Percentiles rank a stretch among this genome's conserved stretches.
Evolutionary conservation across 306 rosid species (phyloP).

Genomic region (Elaeagnus macrophylla): DNA sequence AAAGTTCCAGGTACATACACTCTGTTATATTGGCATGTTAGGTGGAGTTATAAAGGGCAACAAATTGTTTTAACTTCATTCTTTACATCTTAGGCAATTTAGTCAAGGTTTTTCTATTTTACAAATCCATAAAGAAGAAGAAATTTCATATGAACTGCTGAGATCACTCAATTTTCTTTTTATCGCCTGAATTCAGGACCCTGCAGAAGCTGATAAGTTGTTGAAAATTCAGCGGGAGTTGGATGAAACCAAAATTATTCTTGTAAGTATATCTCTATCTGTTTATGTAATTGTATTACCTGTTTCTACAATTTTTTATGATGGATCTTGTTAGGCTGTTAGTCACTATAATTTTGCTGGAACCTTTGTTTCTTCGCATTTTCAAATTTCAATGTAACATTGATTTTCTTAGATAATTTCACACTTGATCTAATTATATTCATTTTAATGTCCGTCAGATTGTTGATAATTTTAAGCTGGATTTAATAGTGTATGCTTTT

Average conservation of each 20-base stretch:
- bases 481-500: too few species aligned
- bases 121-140: not conserved
- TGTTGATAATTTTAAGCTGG: too few species aligned
- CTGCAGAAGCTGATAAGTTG: constrained; percentile 97
- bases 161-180: not conserved
- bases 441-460: too few species aligned
- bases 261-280: constrained; percentile 46
- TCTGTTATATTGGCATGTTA: constrained; percentile 6
- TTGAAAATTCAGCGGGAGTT: constrained; percentile 88
- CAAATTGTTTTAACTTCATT: not conserved
- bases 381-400: not conserved
- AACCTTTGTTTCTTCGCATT: constrained; percentile 1
- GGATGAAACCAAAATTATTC: constrained; percentile 97
- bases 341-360: constrained; percentile 2
- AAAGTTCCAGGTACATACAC: constrained; percentile 63
- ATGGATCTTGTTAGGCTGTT: constrained; percentile 5
- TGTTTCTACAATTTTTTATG: constrained; percentile 7
- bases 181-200: constrained; percentile 50
- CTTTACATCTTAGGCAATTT: not conserved
- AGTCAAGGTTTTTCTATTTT: not conserved
- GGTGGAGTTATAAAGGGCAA: constrained; percentile 8
- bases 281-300: not conserved
- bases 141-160: not conserved
- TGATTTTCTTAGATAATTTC: too few species aligned
- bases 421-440: not conserved